phyloP scores from a whole-genome alignment of 306 rosid species.

The Citrullus mucosospermus region DNA sequence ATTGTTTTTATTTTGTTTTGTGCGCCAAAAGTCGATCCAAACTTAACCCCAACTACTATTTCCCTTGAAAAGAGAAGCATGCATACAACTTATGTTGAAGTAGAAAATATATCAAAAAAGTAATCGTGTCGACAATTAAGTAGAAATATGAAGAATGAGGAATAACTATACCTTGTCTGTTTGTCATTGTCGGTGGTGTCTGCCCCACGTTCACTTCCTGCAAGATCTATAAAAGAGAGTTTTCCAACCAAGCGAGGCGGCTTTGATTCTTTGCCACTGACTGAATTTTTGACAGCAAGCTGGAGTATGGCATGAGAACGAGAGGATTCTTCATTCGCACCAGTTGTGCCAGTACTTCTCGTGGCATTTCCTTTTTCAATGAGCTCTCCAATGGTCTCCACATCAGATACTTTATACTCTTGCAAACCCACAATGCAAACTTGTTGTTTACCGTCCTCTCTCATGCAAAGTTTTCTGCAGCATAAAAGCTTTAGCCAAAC shows the following conservation, averaged over 20 bases:
- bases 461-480: slow-evolving; percentile 92
- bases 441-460: slow-evolving; percentile 97
- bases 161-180: slow-evolving; percentile 59
- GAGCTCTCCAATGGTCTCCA: slow-evolving; percentile 83
- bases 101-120: neutral
- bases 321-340: slow-evolving; percentile 98
- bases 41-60: neutral
- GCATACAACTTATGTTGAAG: neutral
- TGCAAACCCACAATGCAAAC: slow-evolving; percentile 98
- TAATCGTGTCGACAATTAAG: neutral
- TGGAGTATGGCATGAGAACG: slow-evolving; percentile 99
- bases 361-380: slow-evolving; percentile 90
- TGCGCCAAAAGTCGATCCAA: neutral
- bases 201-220: slow-evolving; percentile 99
- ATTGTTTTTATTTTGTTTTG: neutral
- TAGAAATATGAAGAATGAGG: neutral
- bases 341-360: slow-evolving; percentile 95
- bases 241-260: slow-evolving; percentile 88
- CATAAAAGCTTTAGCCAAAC: slow-evolving; percentile 10
- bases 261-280: slow-evolving; percentile 74
- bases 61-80: neutral
- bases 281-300: slow-evolving; percentile 82
- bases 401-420: slow-evolving; percentile 88
- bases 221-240: slow-evolving; percentile 97
- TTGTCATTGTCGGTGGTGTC: slow-evolving; percentile 98